Evolutionary conservation across 1,284 basidiomycete genomes (phyloP).

Genomic region (Ustilago hordei): DNA sequence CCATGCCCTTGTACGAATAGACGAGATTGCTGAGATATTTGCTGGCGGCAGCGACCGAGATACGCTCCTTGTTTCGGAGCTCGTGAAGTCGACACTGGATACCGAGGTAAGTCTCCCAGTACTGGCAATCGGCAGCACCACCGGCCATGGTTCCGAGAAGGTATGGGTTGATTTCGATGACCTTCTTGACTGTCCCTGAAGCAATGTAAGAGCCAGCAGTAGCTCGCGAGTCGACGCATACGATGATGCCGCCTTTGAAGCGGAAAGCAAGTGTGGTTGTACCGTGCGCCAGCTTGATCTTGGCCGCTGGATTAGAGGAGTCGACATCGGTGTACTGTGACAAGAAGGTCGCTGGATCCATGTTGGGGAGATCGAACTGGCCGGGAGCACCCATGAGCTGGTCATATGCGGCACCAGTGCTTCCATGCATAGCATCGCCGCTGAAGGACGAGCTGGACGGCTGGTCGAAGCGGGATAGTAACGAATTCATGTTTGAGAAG

Average conservation of each 20-base stretch:
- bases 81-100: constrained; percentile 98
- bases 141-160: constrained; percentile 98
- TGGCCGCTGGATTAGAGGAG: constrained; percentile 66
- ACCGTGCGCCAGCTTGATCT: constrained; percentile 97
- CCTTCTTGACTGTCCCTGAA: constrained; percentile 72
- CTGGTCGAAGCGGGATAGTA: constrained; percentile 54
- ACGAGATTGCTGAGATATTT: constrained; percentile 98
- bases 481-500: constrained; percentile 50
- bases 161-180: constrained; percentile 99
- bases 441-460: constrained; percentile 19
- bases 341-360: constrained; percentile 64
- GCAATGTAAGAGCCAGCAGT: constrained; percentile 97
- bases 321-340: constrained; percentile 68
- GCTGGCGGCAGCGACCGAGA: constrained; percentile 96
- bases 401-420: constrained; percentile 14
- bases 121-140: constrained; percentile 77
- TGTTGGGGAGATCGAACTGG: constrained; percentile 57
- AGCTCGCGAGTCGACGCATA: constrained; percentile 96
- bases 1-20: constrained; percentile 99
- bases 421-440: constrained; percentile 19
- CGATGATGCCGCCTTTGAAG: constrained; percentile 95
- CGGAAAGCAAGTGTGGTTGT: constrained; percentile 98
- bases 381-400: constrained; percentile 44
- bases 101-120: constrained; percentile 85
- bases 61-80: constrained; percentile 94